These are phyloP conservation scores for Lentinula guzmanii DNA, from an alignment of 768 basidiomycete genomes.

Conservation along the genomic window DNA sequence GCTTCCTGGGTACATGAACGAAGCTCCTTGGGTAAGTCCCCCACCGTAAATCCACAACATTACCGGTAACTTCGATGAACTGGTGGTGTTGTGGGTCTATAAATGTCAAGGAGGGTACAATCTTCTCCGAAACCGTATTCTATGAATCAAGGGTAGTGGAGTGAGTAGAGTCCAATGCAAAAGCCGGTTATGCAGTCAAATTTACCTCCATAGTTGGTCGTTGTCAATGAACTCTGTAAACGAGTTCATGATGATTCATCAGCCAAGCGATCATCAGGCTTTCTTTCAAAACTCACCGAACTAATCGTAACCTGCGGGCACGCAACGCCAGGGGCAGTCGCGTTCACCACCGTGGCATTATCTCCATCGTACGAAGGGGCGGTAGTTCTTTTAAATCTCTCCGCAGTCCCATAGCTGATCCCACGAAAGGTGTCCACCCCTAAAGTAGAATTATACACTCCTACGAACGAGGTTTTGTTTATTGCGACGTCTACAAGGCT, in stretches of 20 bases:
- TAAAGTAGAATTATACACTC: background rate
- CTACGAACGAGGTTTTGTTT: background rate
- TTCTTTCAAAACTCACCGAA: background rate
- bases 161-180: background rate
- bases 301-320: background rate
- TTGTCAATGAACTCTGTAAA: background rate
- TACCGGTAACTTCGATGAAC: background rate
- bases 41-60: background rate
- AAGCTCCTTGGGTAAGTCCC: slow-evolving; percentile 6
- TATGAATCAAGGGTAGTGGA: background rate
- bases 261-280: too few relatives aligned
- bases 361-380: background rate
- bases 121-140: slow-evolving; percentile 21
- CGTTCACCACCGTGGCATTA: background rate
- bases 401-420: background rate
- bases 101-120: slow-evolving; percentile 37
- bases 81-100: slow-evolving; percentile 20
- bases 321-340: background rate
- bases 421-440: background rate
- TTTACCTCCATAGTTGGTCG: background rate
- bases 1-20: background rate
- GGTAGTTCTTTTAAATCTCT: background rate
- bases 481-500: background rate
- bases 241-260: too few relatives aligned
- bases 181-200: background rate